These are phyloP conservation scores for Dictyophora rubrovolvata DNA, from an alignment of 768 basidiomycete genomes.

Conservation along the genomic window DNA sequence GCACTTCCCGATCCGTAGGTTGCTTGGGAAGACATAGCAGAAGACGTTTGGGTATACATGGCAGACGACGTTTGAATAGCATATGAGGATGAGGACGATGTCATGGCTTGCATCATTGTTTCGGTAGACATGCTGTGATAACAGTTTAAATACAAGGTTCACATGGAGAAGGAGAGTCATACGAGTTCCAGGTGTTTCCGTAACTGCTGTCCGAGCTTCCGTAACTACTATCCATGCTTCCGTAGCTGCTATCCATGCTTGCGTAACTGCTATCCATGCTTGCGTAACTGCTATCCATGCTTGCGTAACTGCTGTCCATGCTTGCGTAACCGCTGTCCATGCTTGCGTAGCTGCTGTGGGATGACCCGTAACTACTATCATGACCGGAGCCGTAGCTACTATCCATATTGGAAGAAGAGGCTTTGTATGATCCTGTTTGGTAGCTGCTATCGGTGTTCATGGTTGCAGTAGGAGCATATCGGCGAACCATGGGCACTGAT, in stretches of 20 bases:
- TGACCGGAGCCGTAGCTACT: neutral
- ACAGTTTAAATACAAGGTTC: neutral
- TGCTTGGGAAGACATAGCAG: slow-evolving; percentile 30
- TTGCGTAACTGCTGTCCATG: neutral
- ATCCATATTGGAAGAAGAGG: neutral
- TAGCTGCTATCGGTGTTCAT: slow-evolving; percentile 16
- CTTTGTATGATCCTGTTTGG: slow-evolving; percentile 16
- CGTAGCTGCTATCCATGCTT: neutral
- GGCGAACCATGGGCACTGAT: slow-evolving; percentile 1
- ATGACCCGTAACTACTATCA: neutral
- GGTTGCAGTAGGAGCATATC: slow-evolving; percentile 12
- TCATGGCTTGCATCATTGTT: slow-evolving; percentile 7
- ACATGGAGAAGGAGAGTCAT: neutral
- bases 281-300: slow-evolving; percentile 3
- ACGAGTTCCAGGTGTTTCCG: neutral
- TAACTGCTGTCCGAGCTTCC: slow-evolving; percentile 1
- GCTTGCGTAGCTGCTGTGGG: slow-evolving; percentile 4
- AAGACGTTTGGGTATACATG: slow-evolving; percentile 18
- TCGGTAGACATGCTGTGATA: slow-evolving; percentile 10
- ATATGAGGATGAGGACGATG: slow-evolving; percentile 4
- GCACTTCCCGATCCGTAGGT: slow-evolving; percentile 54
- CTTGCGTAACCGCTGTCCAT: neutral
- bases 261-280: neutral
- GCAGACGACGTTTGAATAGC: slow-evolving; percentile 18
- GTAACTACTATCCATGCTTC: slow-evolving; percentile 7